Base-by-base conservation (phyloP, 352 stramenopile species). In the Peronosclerospora sorghi region DNA sequence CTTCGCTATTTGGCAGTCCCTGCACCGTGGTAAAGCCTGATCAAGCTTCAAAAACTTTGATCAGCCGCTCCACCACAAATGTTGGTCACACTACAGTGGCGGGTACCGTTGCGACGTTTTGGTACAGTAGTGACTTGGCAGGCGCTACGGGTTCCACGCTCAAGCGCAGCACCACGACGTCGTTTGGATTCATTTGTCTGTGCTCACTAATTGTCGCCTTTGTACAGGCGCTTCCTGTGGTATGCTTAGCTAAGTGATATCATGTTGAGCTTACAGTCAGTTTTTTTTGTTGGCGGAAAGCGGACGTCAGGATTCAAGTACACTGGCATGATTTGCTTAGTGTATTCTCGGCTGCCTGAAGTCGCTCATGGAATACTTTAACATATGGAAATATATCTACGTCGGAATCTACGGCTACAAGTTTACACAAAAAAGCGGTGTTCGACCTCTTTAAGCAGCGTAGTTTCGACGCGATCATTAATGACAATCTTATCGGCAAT, bases 391-490 rank as follows among this genome's bases (percentile, higher is more conserved):
- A 4, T 98, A 95, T 41, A 79, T 97, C 10, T 97, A 97, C 51
- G 86, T 97, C 10, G 91, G 88, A 5, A 78, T 97, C 40, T 92
- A 92, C 51, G 80, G 77, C n/a, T 96, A 96, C 66, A 91, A 83
- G 47, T 98, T 97, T 59, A 83, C 88, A 3, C 72, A 97, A 41
- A 43, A 94, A 90, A 52, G 86, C 90, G 10, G 93, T 97, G 13
- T 89, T 96, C 38, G 47, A 87, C 24, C 68, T 98, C 13, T 98
- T 98, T 56, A 72, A 86, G 50, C 58, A 84, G 43, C 80, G 90
- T 28, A 92, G 92, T n/a, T 98, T 93, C 48, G 94, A 93, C 47
- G 79, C 86, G 1, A 97, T 98, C 51, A 96, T 98, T 59, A 97
- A 96, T 56, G 94, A 98, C 61, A 79, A 96, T 32, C 66, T 98